Conservation (phyloP, 2,329 filamentous ascomycete genomes). For the Mollisiaceae sp. region DNA sequence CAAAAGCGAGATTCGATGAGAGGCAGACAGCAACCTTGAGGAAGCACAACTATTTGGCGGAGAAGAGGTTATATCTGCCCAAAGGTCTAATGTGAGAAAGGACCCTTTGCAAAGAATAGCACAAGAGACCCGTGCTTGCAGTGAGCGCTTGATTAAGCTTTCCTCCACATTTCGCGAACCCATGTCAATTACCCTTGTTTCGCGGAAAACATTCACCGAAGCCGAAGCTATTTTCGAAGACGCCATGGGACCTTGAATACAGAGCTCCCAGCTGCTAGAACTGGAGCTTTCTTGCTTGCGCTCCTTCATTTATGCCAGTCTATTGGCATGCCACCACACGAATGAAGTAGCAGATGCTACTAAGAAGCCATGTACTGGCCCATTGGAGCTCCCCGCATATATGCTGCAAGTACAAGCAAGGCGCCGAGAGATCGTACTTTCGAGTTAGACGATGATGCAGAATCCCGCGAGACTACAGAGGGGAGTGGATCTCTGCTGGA, state of each 20-base stretch:
- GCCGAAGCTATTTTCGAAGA: neutral
- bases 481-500: slow-evolving; percentile 43
- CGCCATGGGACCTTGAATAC: neutral
- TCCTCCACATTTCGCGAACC: slow-evolving; percentile 4
- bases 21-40: too few relatives aligned
- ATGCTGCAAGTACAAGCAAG: slow-evolving; percentile 74
- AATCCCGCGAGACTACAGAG: slow-evolving; percentile 45
- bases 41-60: neutral
- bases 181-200: slow-evolving; percentile 5
- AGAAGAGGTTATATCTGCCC: neutral
- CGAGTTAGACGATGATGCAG: slow-evolving; percentile 66
- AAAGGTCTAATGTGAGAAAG: neutral
- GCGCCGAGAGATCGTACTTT: slow-evolving; percentile 55
- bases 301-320: slow-evolving; percentile 29
- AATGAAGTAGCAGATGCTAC: slow-evolving; percentile 41
- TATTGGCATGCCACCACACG: slow-evolving; percentile 42
- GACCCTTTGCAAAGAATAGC: neutral
- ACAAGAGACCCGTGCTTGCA: neutral
- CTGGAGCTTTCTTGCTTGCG: slow-evolving; percentile 20
- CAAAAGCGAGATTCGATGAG: neutral
- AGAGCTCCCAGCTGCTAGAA: slow-evolving; percentile 16
- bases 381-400: slow-evolving; percentile 81
- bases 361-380: slow-evolving; percentile 83
- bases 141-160: neutral
- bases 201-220: neutral